phyloP scores from a whole-genome alignment of 164 flowering plant species.

The Malania oleifera region DNA sequence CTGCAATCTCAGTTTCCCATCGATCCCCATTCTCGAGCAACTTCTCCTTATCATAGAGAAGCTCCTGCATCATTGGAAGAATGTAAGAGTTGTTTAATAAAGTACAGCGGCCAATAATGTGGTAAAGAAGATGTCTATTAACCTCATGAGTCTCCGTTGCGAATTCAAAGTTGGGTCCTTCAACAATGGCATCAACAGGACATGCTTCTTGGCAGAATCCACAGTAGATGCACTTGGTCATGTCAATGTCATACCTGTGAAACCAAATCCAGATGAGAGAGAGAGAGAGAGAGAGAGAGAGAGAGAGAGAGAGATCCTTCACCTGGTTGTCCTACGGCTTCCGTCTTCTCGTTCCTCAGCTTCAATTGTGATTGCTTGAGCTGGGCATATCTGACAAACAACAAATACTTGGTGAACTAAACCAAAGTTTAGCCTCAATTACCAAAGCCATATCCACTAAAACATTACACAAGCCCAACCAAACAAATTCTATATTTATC shows the following conservation, averaged over 20 bases:
- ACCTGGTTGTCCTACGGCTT: slow-evolving; percentile 97
- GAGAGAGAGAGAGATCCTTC: slow-evolving; percentile 1
- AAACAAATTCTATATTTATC: too few species aligned
- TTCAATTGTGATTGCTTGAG: slow-evolving; percentile 98
- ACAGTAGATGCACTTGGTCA: slow-evolving; percentile 99
- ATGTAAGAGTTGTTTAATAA: not conserved
- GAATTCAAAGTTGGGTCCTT: slow-evolving; percentile 99
- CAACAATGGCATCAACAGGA: slow-evolving; percentile 99
- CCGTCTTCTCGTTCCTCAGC: slow-evolving; percentile 99
- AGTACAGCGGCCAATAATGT: too few species aligned
- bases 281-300: slow-evolving; percentile 1
- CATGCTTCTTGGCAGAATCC: slow-evolving; percentile 99
- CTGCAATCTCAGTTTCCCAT: slow-evolving; percentile 99
- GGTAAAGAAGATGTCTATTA: slow-evolving; percentile 4
- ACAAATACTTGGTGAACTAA: not conserved
- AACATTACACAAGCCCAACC: not conserved
- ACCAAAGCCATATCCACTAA: not conserved
- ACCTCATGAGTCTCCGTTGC: slow-evolving; percentile 99
- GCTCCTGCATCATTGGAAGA: slow-evolving; percentile 49
- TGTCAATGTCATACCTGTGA: slow-evolving; percentile 93
- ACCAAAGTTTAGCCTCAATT: not conserved
- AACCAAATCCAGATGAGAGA: slow-evolving; percentile 1
- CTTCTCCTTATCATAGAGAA: slow-evolving; percentile 95
- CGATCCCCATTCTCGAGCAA: slow-evolving; percentile 96
- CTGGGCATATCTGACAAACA: slow-evolving; percentile 76